Conservation (phyloP, 805 yeast species). For the Schwanniomyces pseudopolymorphus region DNA sequence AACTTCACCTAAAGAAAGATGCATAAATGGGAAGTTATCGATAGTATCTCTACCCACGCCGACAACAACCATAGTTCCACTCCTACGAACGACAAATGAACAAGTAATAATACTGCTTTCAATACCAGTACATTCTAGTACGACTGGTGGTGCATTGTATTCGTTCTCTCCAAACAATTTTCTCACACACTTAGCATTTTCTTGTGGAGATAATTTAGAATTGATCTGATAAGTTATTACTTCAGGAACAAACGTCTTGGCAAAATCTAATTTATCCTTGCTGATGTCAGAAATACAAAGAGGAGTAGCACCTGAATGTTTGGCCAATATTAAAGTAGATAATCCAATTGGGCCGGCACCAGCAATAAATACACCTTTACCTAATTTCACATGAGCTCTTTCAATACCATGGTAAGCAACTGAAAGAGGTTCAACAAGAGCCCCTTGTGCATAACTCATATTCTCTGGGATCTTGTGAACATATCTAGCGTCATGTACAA, state of each 20-base stretch:
- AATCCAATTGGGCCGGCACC: conserved; percentile 67
- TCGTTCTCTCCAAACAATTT: conserved; percentile 34
- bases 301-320: conserved; percentile 55
- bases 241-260: conserved; percentile 44
- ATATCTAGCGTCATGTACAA: conserved; percentile 25
- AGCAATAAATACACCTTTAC: conserved; percentile 47
- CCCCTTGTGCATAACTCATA: conserved; percentile 53
- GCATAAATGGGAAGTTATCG: conserved; percentile 19
- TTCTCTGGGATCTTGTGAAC: conserved; percentile 38
- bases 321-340: conserved; percentile 45
- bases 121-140: conserved; percentile 22
- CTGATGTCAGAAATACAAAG: conserved; percentile 12
- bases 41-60: conserved; percentile 19
- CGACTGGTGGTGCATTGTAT: conserved; percentile 17
- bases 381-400: conserved; percentile 46
- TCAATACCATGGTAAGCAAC: conserved; percentile 55
- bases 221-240: conserved; percentile 46
- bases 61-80: conserved; percentile 16
- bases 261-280: conserved; percentile 45
- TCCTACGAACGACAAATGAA: conserved; percentile 13
- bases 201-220: conserved; percentile 24
- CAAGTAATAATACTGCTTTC: conserved; percentile 18
- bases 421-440: conserved; percentile 54
- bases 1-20: conserved; percentile 12
- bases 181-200: conserved; percentile 40